Conservation (phyloP, 2,329 filamentous ascomycete species). For the Fusarium miscanthi region DNA sequence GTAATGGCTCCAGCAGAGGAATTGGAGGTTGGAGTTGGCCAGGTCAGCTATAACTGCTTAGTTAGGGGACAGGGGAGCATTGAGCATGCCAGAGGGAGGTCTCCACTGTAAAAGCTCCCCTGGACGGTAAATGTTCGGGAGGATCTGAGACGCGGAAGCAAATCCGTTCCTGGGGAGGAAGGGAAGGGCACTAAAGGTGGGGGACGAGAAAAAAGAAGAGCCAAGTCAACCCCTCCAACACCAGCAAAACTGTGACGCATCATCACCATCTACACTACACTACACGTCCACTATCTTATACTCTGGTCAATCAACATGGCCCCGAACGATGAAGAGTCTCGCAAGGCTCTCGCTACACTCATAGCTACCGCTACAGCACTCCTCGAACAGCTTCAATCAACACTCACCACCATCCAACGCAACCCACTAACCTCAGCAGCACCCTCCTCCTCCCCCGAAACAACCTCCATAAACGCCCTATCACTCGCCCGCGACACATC, state of each 20-base stretch:
- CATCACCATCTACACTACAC: background rate
- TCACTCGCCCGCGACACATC: conserved; percentile 77
- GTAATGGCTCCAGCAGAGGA: conserved; percentile 1
- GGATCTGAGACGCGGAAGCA: conserved; percentile 12
- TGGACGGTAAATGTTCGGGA: conserved; percentile 38
- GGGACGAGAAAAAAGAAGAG: conserved; percentile 30
- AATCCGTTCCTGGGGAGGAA: conserved; percentile 3
- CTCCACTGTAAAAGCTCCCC: conserved; percentile 39
- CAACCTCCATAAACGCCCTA: conserved; percentile 66
- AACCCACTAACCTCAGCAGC: conserved; percentile 31
- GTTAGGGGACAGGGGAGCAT: conserved; percentile 1
- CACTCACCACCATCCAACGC: conserved; percentile 54
- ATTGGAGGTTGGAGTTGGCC: conserved; percentile 32
- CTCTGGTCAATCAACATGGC: conserved; percentile 33
- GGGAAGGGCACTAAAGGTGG: conserved; percentile 35
- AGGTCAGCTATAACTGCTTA: conserved; percentile 34
- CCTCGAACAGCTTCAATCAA: conserved; percentile 56
- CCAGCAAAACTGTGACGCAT: conserved; percentile 16
- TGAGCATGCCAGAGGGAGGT: conserved; percentile 31
- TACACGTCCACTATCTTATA: background rate
- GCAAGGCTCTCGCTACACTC: conserved; percentile 54
- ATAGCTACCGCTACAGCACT: conserved; percentile 53
- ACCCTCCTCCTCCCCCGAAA: conserved; percentile 16
- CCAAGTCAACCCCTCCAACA: conserved; percentile 42
- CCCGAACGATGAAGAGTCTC: conserved; percentile 42